phyloP scores from a whole-genome alignment of 2,329 filamentous ascomycete genomes.

The Chaetomium globosum region DNA sequence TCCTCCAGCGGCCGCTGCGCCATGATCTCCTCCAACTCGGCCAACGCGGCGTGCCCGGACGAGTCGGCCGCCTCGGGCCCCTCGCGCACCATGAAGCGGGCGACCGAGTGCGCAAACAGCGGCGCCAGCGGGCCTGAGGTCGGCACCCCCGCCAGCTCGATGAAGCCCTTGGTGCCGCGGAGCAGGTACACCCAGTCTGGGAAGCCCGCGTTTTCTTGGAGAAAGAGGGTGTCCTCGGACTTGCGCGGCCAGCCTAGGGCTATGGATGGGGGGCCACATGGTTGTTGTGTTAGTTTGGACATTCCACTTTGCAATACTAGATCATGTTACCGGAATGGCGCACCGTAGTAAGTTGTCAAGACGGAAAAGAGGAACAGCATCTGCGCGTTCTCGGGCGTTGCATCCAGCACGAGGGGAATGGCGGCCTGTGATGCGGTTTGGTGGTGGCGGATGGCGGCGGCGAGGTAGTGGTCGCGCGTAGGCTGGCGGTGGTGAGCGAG shows the following conservation, averaged over 20 bases:
- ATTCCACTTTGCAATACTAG: no score
- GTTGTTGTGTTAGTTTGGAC: neutral
- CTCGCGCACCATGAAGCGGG: slow-evolving; percentile 4
- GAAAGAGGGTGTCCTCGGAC: neutral
- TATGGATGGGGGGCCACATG: neutral
- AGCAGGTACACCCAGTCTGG: slow-evolving; percentile 11
- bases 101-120: neutral
- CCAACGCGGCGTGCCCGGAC: neutral
- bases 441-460: slow-evolving; percentile 4
- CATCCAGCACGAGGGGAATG: slow-evolving; percentile 1
- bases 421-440: slow-evolving; percentile 4
- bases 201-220: slow-evolving; percentile 6
- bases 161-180: slow-evolving; percentile 6
- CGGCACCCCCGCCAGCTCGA: slow-evolving; percentile 3
- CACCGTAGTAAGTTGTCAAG: slow-evolving; percentile 12
- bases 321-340: neutral
- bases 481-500: slow-evolving; percentile 13
- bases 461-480: slow-evolving; percentile 5
- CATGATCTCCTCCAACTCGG: slow-evolving; percentile 2
- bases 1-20: slow-evolving; percentile 3
- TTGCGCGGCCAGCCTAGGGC: slow-evolving; percentile 8
- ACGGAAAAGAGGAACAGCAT: slow-evolving; percentile 3
- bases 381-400: slow-evolving; percentile 1
- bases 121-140: slow-evolving; percentile 1
- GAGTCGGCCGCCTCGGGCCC: neutral